A percentile compares a stretch with the other conserved stretches of the same genome.
Evolutionary conservation across 441 rosid species (phyloP).

Genomic region (Hura crepitans): DNA sequence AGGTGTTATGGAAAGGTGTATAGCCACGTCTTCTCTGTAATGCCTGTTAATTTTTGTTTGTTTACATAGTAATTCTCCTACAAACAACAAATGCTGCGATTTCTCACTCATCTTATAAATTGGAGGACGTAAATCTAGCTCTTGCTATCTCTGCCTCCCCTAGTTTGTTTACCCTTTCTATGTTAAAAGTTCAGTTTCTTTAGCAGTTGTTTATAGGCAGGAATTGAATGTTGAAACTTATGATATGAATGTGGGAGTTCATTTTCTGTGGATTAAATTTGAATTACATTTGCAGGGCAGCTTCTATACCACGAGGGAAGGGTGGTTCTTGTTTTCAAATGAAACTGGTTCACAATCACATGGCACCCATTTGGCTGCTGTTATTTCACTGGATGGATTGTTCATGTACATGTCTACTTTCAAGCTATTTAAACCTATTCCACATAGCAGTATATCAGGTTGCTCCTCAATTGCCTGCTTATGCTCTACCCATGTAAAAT

Average conservation of each 20-base stretch:
- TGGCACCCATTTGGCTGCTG: constrained; percentile 43
- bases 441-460: constrained; percentile 51
- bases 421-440: constrained; percentile 45
- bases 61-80: neutral
- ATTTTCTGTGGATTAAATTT: neutral
- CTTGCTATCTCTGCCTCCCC: neutral
- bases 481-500: neutral
- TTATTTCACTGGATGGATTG: constrained; percentile 54
- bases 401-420: constrained; percentile 40
- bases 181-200: neutral
- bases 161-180: neutral
- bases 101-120: neutral
- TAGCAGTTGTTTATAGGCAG: neutral
- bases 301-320: constrained; percentile 42
- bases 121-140: neutral
- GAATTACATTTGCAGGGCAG: constrained; percentile 37
- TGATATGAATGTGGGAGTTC: neutral
- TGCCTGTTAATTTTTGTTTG: neutral
- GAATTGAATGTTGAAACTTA: neutral
- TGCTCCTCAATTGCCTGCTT: constrained; percentile 10
- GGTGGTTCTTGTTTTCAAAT: constrained; percentile 40
- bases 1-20: neutral
- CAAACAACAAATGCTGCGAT: neutral
- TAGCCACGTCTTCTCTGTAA: neutral
- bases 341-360: constrained; percentile 44